A percentile compares a stretch with the other conserved stretches of the same genome.
Evolutionary conservation across 2,329 filamentous ascomycete species (phyloP).

Genomic region (Penicillium sp.): DNA sequence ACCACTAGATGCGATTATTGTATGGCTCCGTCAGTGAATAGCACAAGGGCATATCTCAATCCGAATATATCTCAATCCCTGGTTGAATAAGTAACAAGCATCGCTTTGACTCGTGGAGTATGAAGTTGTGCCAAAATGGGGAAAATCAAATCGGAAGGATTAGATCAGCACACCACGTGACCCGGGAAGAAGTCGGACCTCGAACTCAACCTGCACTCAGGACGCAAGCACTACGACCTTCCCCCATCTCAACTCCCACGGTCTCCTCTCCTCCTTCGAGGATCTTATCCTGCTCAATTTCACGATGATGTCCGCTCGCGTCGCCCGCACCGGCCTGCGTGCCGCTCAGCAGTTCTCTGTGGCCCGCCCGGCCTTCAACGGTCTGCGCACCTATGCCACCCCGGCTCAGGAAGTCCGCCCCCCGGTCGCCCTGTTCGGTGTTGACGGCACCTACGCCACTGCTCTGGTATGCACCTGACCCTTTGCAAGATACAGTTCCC

Average conservation of each 20-base stretch:
- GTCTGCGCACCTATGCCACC: slow-evolving; percentile 70
- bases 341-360: slow-evolving; percentile 45
- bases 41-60: not conserved
- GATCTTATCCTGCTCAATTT: slow-evolving; percentile 21
- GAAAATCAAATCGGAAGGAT: slow-evolving; percentile 1
- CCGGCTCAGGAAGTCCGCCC: slow-evolving; percentile 66
- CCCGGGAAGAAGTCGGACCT: slow-evolving; percentile 26
- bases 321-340: slow-evolving; percentile 54
- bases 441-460: slow-evolving; percentile 97
- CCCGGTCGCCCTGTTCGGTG: slow-evolving; percentile 84
- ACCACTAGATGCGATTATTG: not conserved
- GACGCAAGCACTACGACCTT: slow-evolving; percentile 23
- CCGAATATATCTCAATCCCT: not conserved
- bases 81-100: not conserved
- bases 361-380: slow-evolving; percentile 39
- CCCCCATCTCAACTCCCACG: slow-evolving; percentile 21
- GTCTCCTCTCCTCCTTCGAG: slow-evolving; percentile 20
- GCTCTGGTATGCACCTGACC: slow-evolving; percentile 71
- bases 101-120: not conserved
- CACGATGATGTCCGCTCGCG: slow-evolving; percentile 54
- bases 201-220: slow-evolving; percentile 23
- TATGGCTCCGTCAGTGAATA: not conserved
- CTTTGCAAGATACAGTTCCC: slow-evolving; percentile 2
- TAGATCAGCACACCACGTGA: slow-evolving; percentile 19
- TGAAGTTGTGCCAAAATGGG: not conserved